phyloP scores from a whole-genome alignment of 2,329 filamentous ascomycete species.

The Hymenoscyphus repandus region DNA sequence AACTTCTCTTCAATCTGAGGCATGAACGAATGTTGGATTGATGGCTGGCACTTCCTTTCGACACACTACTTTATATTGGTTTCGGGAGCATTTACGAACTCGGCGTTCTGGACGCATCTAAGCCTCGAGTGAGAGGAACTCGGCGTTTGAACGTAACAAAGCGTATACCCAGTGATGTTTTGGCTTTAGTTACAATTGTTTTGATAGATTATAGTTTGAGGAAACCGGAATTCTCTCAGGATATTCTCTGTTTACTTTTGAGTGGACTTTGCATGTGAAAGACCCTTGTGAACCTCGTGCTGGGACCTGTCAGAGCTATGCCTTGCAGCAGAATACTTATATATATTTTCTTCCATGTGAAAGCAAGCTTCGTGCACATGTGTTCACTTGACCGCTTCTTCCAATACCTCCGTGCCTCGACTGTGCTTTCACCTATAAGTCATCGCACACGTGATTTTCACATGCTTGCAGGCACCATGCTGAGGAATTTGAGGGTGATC shows the following conservation, averaged over 20 bases:
- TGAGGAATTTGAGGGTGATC: neutral
- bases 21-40: neutral
- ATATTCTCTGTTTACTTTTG: no score
- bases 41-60: constrained; percentile 4
- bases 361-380: no score
- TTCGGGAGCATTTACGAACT: constrained; percentile 28
- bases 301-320: no score
- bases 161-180: constrained; percentile 30
- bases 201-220: neutral
- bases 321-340: no score
- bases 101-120: constrained; percentile 31
- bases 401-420: no score
- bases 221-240: no score
- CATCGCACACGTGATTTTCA: neutral
- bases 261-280: no score
- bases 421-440: neutral
- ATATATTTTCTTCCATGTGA: no score
- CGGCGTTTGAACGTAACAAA: constrained; percentile 32
- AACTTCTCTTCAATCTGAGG: neutral
- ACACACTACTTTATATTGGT: constrained; percentile 3
- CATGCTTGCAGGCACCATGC: neutral
- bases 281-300: no score
- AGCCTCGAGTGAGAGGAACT: constrained; percentile 31
- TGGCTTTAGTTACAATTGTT: constrained; percentile 19
- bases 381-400: no score